phyloP scores from a whole-genome alignment of 2,329 filamentous ascomycete genomes.

The Aspergillus tamarii region DNA sequence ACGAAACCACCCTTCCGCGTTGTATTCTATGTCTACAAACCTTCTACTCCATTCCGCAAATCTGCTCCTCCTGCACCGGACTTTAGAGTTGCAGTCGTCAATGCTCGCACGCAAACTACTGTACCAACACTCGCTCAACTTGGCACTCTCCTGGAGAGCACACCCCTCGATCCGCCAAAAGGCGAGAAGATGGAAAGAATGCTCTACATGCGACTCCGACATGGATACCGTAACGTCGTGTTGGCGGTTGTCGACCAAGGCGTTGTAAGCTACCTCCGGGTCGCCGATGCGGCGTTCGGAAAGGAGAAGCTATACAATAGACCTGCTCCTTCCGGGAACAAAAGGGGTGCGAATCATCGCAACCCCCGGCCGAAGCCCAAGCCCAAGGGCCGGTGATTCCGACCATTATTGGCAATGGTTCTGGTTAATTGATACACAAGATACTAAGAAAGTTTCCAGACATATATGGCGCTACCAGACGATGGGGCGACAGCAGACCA shows the following conservation, averaged over 20 bases:
- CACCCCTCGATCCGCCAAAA: conserved; percentile 67
- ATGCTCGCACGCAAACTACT: conserved; percentile 67
- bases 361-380: conserved; percentile 32
- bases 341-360: conserved; percentile 31
- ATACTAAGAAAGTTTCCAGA: not conserved
- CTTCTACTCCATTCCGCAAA: conserved; percentile 72
- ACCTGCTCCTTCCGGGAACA: conserved; percentile 32
- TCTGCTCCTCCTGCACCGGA: conserved; percentile 76
- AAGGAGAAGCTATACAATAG: conserved; percentile 71
- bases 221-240: conserved; percentile 81
- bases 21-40: conserved; percentile 82
- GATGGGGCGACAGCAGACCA: not conserved
- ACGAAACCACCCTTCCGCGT: conserved; percentile 66
- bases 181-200: conserved; percentile 52
- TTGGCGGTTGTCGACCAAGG: conserved; percentile 89
- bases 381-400: conserved; percentile 34
- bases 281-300: conserved; percentile 79
- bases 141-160: conserved; percentile 69
- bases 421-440: not conserved
- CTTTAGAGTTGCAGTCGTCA: conserved; percentile 81
- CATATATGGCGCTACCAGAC: not conserved
- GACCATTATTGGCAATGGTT: not conserved
- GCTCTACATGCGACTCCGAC: conserved; percentile 77
- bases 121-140: conserved; percentile 77
- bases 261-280: conserved; percentile 81